Conservation (phyloP, 2,329 filamentous ascomycete genomes). For the Exophiala xenobiotica region DNA sequence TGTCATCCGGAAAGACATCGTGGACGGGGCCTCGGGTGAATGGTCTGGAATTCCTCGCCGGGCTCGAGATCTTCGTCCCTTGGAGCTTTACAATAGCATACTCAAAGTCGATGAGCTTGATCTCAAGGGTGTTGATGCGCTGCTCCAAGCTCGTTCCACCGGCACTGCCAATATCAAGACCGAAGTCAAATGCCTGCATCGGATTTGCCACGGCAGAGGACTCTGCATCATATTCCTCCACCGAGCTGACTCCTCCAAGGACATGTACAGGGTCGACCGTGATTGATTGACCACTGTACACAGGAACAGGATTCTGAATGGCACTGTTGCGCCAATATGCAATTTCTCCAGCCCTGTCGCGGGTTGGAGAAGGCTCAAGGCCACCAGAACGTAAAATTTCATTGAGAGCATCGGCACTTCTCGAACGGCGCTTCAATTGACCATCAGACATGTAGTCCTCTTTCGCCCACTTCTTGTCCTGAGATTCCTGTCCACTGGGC, state of each 20-base stretch:
- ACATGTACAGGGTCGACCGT: slow-evolving; percentile 19
- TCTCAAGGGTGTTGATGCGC: slow-evolving; percentile 49
- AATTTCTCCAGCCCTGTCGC: slow-evolving; percentile 42
- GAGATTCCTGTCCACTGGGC: not conserved
- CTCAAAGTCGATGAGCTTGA: slow-evolving; percentile 52
- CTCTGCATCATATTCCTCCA: slow-evolving; percentile 11
- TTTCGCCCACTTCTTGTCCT: slow-evolving; percentile 7
- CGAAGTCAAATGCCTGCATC: slow-evolving; percentile 30
- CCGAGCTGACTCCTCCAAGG: slow-evolving; percentile 3
- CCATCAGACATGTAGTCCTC: slow-evolving; percentile 21
- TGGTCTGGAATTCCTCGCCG: slow-evolving; percentile 10
- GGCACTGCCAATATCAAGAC: slow-evolving; percentile 33
- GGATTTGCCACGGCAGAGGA: slow-evolving; percentile 12
- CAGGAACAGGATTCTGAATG: slow-evolving; percentile 32
- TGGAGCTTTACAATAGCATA: slow-evolving; percentile 51
- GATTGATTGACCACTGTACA: slow-evolving; percentile 25
- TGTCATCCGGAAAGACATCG: slow-evolving; percentile 13
- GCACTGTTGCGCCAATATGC: slow-evolving; percentile 39
- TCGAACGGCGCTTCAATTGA: slow-evolving; percentile 43
- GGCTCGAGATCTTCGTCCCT: slow-evolving; percentile 32
- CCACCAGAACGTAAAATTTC: slow-evolving; percentile 34
- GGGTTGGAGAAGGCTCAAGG: slow-evolving; percentile 41
- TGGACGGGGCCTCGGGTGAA: slow-evolving; percentile 10
- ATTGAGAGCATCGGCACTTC: slow-evolving; percentile 44
- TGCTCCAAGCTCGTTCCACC: slow-evolving; percentile 46